Conservation (phyloP, 176 grass and related monocot species). For the Raddia distichophylla region DNA sequence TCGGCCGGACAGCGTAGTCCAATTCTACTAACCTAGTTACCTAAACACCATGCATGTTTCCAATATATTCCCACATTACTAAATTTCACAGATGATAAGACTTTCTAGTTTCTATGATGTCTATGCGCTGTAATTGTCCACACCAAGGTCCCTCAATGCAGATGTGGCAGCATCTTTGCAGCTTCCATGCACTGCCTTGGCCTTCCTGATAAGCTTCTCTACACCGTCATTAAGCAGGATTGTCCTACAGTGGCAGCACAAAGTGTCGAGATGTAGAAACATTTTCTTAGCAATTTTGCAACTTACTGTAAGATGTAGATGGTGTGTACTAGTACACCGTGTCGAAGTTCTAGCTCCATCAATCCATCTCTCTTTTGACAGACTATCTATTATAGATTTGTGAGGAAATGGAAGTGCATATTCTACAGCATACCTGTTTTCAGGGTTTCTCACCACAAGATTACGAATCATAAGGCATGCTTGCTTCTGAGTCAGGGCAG, state of each 20-base stretch:
- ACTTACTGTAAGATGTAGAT: neutral
- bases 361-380: neutral
- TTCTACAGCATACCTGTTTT: slow-evolving; percentile 67
- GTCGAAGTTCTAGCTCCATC: neutral
- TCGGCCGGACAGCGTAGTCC: neutral
- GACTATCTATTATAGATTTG: neutral
- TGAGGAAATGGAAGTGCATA: neutral
- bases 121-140: slow-evolving; percentile 84
- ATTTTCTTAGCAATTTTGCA: neutral
- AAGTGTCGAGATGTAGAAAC: neutral
- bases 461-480: slow-evolving; percentile 96
- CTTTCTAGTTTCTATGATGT: neutral
- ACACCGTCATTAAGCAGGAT: slow-evolving; percentile 73
- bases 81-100: neutral
- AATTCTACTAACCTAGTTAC: slow-evolving; percentile 3
- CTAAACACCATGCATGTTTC: neutral
- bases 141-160: slow-evolving; percentile 83
- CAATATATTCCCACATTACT: neutral
- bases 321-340: neutral
- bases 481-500: slow-evolving; percentile 80
- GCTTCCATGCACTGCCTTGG: slow-evolving; percentile 65
- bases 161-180: slow-evolving; percentile 91
- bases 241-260: slow-evolving; percentile 46
- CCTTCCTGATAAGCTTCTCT: slow-evolving; percentile 85
- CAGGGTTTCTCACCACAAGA: slow-evolving; percentile 87